Evolutionary conservation across 176 grass and related monocot genomes (phyloP).

Genomic region (Zizania latifolia): DNA sequence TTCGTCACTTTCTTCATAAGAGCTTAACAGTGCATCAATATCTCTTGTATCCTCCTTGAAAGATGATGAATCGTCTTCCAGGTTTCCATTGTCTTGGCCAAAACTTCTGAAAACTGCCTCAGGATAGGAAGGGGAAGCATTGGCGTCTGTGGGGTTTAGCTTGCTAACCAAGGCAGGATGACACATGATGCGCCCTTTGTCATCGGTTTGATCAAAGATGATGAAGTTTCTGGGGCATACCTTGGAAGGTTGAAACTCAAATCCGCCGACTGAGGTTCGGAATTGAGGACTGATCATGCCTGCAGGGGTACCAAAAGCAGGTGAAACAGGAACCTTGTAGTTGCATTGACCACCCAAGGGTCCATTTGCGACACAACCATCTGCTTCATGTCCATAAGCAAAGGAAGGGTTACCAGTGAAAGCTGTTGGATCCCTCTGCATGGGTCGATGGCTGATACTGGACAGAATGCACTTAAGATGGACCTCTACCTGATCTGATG

Average conservation of each 20-base stretch:
- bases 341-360: slow-evolving; percentile 20
- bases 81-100: background rate
- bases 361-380: slow-evolving; percentile 22
- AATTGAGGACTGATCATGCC: slow-evolving; percentile 24
- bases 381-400: slow-evolving; percentile 33
- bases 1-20: slow-evolving; percentile 46
- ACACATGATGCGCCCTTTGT: slow-evolving; percentile 53
- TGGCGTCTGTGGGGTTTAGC: slow-evolving; percentile 22
- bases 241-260: slow-evolving; percentile 54
- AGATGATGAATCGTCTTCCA: slow-evolving; percentile 31
- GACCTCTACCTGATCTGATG: slow-evolving; percentile 9
- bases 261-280: slow-evolving; percentile 7
- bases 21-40: slow-evolving; percentile 65
- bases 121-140: slow-evolving; percentile 8
- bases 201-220: slow-evolving; percentile 54
- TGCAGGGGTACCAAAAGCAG: background rate
- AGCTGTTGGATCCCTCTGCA: slow-evolving; percentile 62
- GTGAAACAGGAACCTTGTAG: slow-evolving; percentile 25
- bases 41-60: slow-evolving; percentile 71
- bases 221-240: slow-evolving; percentile 70
- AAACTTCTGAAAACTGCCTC: slow-evolving; percentile 25
- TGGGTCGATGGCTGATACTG: slow-evolving; percentile 18
- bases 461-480: background rate
- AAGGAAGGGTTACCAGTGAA: slow-evolving; percentile 34
- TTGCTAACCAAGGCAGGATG: slow-evolving; percentile 56